Evolutionary conservation across 441 rosid genomes (phyloP).

Genomic region (Brassica balearica): DNA sequence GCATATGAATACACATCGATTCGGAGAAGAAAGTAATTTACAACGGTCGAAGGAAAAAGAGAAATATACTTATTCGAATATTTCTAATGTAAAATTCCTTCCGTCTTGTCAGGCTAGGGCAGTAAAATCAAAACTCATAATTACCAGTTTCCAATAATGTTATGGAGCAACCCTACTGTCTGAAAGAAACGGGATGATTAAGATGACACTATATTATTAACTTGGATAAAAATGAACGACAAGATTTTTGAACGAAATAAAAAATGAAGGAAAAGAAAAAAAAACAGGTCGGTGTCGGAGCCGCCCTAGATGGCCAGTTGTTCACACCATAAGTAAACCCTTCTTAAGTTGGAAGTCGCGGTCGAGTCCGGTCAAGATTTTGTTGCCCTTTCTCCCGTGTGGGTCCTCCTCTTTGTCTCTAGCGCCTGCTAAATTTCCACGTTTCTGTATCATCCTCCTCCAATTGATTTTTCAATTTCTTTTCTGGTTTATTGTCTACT

Average conservation of each 20-base stretch:
- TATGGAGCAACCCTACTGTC: slow-evolving; percentile 1
- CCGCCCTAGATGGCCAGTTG: slow-evolving; percentile 42
- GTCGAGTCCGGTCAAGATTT: slow-evolving; percentile 50
- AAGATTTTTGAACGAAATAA: background rate
- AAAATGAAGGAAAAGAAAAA: background rate
- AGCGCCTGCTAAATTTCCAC: slow-evolving; percentile 9
- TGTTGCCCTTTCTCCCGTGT: slow-evolving; percentile 41
- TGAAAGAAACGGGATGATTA: background rate
- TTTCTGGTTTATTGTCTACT: slow-evolving; percentile 10
- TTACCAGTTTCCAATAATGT: background rate
- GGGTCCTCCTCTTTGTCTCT: slow-evolving; percentile 26
- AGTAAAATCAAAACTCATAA: background rate
- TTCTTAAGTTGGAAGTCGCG: slow-evolving; percentile 42
- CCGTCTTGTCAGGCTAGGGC: background rate
- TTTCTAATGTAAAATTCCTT: background rate
- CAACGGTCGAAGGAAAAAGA: background rate
- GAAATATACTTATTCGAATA: background rate
- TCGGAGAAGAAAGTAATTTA: background rate
- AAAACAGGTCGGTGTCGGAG: slow-evolving; percentile 43
- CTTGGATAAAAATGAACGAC: slow-evolving; percentile 10
- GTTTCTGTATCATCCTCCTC: slow-evolving; percentile 27
- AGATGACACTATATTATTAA: slow-evolving; percentile 1
- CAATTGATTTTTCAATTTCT: background rate
- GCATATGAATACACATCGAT: background rate
- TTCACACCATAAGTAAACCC: slow-evolving; percentile 35